Percentiles rank a stretch among this genome's conserved stretches.
Conservation (phyloP, 371 early-diverging fungal genomes). For the Mucor saturninus region DNA sequence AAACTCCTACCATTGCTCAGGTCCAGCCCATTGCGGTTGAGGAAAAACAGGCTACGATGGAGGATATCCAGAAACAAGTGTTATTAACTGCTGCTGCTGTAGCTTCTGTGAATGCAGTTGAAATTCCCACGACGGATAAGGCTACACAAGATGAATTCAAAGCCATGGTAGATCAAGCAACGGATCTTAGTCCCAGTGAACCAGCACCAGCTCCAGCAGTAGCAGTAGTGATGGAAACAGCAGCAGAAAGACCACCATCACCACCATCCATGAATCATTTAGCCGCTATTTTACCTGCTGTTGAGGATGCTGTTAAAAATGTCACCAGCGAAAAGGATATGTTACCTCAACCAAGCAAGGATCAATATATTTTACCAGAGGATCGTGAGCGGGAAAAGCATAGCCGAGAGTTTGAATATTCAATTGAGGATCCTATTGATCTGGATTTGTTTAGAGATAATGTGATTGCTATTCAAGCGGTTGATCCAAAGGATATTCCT, state of each 20-base stretch:
- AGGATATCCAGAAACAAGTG: not conserved
- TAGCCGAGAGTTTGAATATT: conserved; percentile 28
- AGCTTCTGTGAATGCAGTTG: not conserved
- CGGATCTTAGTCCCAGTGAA: not conserved
- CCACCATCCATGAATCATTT: conserved; percentile 10
- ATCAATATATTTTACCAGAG: conserved; percentile 12
- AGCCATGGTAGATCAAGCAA: not conserved
- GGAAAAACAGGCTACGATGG: not conserved
- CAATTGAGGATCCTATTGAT: conserved; percentile 47
- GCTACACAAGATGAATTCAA: conserved; percentile 9
- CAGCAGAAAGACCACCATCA: no score
- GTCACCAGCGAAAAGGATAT: not conserved
- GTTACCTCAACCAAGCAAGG: not conserved
- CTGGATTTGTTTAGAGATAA: conserved; percentile 49
- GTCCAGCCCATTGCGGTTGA: not conserved
- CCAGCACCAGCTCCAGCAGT: not conserved
- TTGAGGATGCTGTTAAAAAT: conserved; percentile 19
- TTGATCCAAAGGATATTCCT: conserved; percentile 47
- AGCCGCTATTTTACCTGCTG: conserved; percentile 32
- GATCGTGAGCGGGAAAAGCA: conserved; percentile 21
- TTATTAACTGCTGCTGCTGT: not conserved
- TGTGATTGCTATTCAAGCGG: conserved; percentile 39
- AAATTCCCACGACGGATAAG: conserved; percentile 11
- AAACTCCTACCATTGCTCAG: not conserved
- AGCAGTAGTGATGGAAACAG: not conserved